Evolutionary conservation across 2,329 filamentous ascomycete genomes (phyloP).

Genomic region (Talaromyces sp.): DNA sequence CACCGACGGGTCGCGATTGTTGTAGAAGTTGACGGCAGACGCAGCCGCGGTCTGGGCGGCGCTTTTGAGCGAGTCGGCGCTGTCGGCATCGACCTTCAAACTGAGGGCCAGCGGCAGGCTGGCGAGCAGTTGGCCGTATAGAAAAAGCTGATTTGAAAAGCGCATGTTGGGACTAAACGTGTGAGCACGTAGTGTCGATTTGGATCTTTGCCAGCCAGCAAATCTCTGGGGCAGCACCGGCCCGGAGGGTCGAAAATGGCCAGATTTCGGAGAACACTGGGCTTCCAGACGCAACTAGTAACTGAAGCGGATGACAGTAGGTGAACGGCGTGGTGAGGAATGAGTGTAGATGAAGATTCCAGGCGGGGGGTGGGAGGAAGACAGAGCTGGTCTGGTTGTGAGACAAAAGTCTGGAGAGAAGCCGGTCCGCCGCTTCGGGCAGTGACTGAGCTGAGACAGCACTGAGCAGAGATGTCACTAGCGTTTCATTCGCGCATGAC

Average conservation of each 20-base stretch:
- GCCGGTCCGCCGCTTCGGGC: not conserved
- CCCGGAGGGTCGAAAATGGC: not conserved
- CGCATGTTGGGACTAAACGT: not conserved
- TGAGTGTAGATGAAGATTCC: not conserved
- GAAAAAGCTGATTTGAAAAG: not conserved
- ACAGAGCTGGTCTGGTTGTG: not conserved
- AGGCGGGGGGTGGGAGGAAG: not conserved
- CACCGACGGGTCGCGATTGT: slow-evolving; percentile 29
- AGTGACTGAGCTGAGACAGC: not conserved
- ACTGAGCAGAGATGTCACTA: not conserved
- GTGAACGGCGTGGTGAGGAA: not conserved
- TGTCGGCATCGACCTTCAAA: slow-evolving; percentile 16
- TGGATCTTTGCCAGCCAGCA: not conserved
- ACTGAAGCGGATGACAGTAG: not conserved
- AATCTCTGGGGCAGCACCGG: not conserved
- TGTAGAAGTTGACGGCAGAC: slow-evolving; percentile 35
- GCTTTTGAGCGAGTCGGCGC: slow-evolving; percentile 26
- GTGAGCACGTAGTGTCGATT: not conserved
- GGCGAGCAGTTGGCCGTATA: slow-evolving; percentile 5
- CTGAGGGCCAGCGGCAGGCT: slow-evolving; percentile 5
- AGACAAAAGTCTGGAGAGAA: not conserved
- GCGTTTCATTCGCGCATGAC: not conserved
- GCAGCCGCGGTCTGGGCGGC: slow-evolving; percentile 32
- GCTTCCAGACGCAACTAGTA: not conserved
- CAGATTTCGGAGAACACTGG: not conserved